Evolutionary conservation across 345 rosid species (phyloP), one percentile per base, ranked within the genome.

Genomic region (Lumnitzera littorea): DNA sequence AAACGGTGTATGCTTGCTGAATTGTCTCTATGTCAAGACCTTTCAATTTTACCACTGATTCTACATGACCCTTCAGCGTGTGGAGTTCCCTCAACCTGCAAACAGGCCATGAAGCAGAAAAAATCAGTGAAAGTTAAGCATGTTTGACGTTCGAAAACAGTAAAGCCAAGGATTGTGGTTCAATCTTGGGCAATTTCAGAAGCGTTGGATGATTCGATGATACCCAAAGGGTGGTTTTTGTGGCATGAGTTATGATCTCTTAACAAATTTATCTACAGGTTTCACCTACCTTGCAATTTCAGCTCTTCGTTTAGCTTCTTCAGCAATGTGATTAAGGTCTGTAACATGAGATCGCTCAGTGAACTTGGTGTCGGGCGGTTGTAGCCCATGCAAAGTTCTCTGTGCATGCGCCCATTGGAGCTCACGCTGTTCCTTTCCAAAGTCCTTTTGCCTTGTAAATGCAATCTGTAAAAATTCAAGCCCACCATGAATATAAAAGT

Each of bases 381-480:
- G 95, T 79, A 94, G 68, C 24, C 99, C 99, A 69, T 90, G 99
- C 69, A 94, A 68, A 11, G 99, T 91, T 77, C 99, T 88, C 65
- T 94, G 99, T 1, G 97, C 99, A 56, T 94, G 97, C 11, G 99
- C 99, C 99, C 97, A 94, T 50, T 94, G 92, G 56, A 94, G 97
- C 81, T 94, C 97, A 5, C 99, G 88, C 66, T 94, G 96, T 59
- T 94, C 99, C 80, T 86, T 94, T 12, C 96, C 97, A 12, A 94
- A 94, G 67, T 90, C 99, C 57, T 94, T 94, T 76, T 94, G 86
- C 81, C 92, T 90, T 25, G 99, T 90, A 74, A 94, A 94, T 3
- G 99, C 97, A 76, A 94, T 85, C 99, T 94, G 63, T 70, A 72
- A n/a, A 25, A 61, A 36, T 36, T 36, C 43, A 5, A 36, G 10